Evolutionary conservation across 2,329 filamentous ascomycete species (phyloP), one percentile per base, ranked within the genome.

Genomic region (Chalaropsis thielavioides): DNA sequence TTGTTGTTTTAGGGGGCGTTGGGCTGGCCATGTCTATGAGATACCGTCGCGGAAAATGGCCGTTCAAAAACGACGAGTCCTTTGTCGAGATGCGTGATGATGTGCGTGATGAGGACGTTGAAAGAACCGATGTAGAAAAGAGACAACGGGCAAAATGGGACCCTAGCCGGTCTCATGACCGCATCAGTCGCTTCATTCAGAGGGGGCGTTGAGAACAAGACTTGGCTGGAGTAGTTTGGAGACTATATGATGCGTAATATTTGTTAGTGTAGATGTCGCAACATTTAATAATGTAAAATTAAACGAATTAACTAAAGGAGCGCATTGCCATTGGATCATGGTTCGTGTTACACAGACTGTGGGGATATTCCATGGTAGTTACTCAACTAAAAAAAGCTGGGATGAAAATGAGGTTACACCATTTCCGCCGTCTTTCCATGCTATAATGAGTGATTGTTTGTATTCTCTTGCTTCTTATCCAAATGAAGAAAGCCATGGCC

Each of bases 1-100:
- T 64, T 19, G 44, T 68, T 5, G 49, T 66, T 17, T 46, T 68
- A 22, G 64, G 67, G 6, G 58, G 67, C 22, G n/a, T 68, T 13
- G 58, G 64, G 11, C n/a, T 68, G 3, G 61, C 65, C n/a, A 58
- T 68, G 41, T 63, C 61, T 10, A 67, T 65, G 43, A 41, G 68
- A 31, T 68, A 68, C 62, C 58, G 68, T 31, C 63, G 68, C 51
- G 58, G 60, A n/a, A 56, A 64, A 56, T 68, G 68, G 68, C 68
- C 68, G 8, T 68, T 68, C 27, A 62, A 65, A 17, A 58, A 61
- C 1, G 62, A 61, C 46, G 61, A 41, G 35, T 10, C 49, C 7
- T 64, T 65, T 44, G 56, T 65, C 24, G 67, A 62, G 35, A 65
- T 63, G 51, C 54, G 31, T 15, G 66, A 67, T 56, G 64, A 67